Evolutionary conservation across 495 filamentous ascomycete species (phyloP).

Genomic region (Penicillium atrosanguineum): DNA sequence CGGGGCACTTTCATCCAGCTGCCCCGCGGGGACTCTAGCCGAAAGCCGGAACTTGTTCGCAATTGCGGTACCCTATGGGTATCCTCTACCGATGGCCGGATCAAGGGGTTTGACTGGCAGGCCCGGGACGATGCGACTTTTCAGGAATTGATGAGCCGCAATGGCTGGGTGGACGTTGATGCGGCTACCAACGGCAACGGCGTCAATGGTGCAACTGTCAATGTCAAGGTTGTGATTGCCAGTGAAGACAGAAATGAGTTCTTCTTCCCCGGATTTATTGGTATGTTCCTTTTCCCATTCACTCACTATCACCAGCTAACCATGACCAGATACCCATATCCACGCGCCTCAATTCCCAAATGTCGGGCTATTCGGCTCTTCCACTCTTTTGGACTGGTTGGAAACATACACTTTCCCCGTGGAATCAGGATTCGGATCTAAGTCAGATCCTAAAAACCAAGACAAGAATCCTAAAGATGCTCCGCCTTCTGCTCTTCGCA

Average conservation of each 20-base stretch:
- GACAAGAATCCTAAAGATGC: conserved; percentile 14
- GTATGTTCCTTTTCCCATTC: conserved; percentile 36
- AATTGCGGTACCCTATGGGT: conserved; percentile 65
- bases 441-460: conserved; percentile 13
- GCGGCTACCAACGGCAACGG: background rate
- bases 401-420: conserved; percentile 94
- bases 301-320: conserved; percentile 7
- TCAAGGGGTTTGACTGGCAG: conserved; percentile 43
- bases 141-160: conserved; percentile 40
- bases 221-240: conserved; percentile 27
- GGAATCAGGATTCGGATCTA: conserved; percentile 62
- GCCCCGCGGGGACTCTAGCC: conserved; percentile 23
- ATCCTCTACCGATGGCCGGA: conserved; percentile 57
- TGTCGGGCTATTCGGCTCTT: conserved; percentile 82
- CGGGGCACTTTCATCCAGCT: conserved; percentile 48
- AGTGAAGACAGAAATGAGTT: conserved; percentile 54
- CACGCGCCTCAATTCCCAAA: conserved; percentile 96
- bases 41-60: conserved; percentile 28
- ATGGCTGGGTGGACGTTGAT: conserved; percentile 37
- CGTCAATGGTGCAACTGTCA: conserved; percentile 1
- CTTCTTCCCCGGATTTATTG: conserved; percentile 94
- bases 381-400: conserved; percentile 88
- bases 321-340: conserved; percentile 77
- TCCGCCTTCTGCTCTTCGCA: conserved; percentile 46
- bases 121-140: conserved; percentile 36